Evolutionary conservation across 1,139 yeast genomes (phyloP).

Genomic region (Diutina mesorugosa): DNA sequence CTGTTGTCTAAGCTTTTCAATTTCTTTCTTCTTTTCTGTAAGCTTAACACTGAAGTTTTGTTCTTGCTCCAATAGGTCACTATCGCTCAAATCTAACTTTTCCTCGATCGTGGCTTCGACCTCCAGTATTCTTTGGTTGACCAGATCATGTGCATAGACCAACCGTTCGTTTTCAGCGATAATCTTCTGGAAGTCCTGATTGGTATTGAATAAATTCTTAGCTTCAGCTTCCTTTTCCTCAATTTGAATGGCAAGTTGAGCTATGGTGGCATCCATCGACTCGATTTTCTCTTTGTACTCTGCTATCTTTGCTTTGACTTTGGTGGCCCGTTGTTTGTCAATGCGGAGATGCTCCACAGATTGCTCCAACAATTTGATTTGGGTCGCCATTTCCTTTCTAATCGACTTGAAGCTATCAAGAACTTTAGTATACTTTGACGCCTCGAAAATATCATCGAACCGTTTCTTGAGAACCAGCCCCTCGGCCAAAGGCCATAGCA

Average conservation of each 20-base stretch:
- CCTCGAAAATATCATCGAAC: conserved; percentile 94
- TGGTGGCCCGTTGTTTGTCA: conserved; percentile 63
- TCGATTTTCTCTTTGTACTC: conserved; percentile 32
- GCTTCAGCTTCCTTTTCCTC: conserved; percentile 27
- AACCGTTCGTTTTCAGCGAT: not conserved
- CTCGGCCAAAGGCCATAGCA: conserved; percentile 93
- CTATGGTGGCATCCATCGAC: conserved; percentile 35
- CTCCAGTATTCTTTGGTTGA: not conserved
- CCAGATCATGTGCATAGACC: not conserved
- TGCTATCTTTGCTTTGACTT: conserved; percentile 36
- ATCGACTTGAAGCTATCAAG: conserved; percentile 65
- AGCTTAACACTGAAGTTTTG: not conserved
- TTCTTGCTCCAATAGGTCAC: not conserved
- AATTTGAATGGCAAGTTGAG: conserved; percentile 29
- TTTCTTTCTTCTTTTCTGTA: not conserved
- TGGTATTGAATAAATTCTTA: conserved; percentile 54
- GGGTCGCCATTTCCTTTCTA: conserved; percentile 64
- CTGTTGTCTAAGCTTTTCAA: not conserved
- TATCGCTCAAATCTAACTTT: not conserved
- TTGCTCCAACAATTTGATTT: conserved; percentile 64
- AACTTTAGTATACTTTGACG: conserved; percentile 85
- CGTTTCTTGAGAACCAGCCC: conserved; percentile 80
- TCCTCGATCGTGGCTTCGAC: not conserved
- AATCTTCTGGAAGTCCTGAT: conserved; percentile 68
- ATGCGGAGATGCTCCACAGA: conserved; percentile 62